Percentiles rank a stretch among this genome's conserved stretches.
phyloP scores from a whole-genome alignment of 441 rosid species.

The Cnidoscolus chayamansa region DNA sequence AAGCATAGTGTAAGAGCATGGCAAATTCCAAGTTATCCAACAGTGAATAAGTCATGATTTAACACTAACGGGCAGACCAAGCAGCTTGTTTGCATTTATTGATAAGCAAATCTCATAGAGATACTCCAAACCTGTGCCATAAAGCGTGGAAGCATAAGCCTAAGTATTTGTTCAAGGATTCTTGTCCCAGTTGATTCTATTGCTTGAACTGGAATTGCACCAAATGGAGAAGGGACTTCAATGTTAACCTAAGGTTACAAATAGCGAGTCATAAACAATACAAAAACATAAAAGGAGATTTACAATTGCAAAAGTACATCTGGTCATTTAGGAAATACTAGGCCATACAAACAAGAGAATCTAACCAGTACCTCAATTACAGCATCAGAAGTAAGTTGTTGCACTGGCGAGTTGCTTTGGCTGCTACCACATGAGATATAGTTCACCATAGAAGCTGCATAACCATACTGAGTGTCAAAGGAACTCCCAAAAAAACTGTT shows the following conservation, averaged over 20 bases:
- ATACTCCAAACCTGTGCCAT: slow-evolving; percentile 70
- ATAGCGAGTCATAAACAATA: slow-evolving; percentile 12
- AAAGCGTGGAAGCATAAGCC: slow-evolving; percentile 85
- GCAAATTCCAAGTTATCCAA: not conserved
- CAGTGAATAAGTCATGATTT: not conserved
- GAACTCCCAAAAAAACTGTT: slow-evolving; percentile 28
- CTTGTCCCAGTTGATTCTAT: slow-evolving; percentile 79
- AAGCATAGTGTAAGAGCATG: not conserved
- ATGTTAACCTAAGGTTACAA: slow-evolving; percentile 55
- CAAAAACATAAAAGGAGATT: slow-evolving; percentile 3
- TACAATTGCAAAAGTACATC: not conserved
- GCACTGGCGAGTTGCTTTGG: slow-evolving; percentile 38
- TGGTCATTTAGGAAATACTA: slow-evolving; percentile 7
- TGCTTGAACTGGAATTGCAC: slow-evolving; percentile 61
- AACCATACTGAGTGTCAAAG: slow-evolving; percentile 42
- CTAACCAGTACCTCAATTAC: slow-evolving; percentile 61
- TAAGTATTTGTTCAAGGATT: slow-evolving; percentile 77
- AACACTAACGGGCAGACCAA: slow-evolving; percentile 1
- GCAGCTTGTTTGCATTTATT: slow-evolving; percentile 12
- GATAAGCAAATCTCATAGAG: slow-evolving; percentile 11
- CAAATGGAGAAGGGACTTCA: slow-evolving; percentile 77
- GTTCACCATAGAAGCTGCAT: slow-evolving; percentile 94
- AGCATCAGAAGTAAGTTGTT: slow-evolving; percentile 79
- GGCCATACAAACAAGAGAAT: slow-evolving; percentile 14
- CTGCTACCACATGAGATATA: slow-evolving; percentile 59